Evolutionary conservation across 176 grass and related monocot genomes (phyloP).

Genomic region (Carex littledalei): DNA sequence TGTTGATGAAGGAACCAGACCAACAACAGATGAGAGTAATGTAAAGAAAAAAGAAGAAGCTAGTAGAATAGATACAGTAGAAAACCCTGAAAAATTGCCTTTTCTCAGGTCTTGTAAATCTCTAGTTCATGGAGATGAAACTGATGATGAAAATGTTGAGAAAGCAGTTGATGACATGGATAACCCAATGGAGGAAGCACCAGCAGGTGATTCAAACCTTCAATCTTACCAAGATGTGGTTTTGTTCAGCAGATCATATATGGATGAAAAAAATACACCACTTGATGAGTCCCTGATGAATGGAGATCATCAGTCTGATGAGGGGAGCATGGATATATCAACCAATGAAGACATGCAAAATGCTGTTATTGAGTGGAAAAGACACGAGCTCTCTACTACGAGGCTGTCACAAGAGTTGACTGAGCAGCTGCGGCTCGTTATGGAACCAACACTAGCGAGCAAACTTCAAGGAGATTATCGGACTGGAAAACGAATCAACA

Average conservation of each 20-base stretch:
- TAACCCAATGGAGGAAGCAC: constrained; percentile 30
- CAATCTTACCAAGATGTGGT: constrained; percentile 41
- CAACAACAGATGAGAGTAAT: constrained; percentile 42
- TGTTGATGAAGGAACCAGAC: constrained; percentile 37
- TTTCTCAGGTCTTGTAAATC: constrained; percentile 52
- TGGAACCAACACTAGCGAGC: constrained; percentile 96
- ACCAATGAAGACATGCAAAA: constrained; percentile 29
- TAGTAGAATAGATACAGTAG: constrained; percentile 25
- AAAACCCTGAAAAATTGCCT: constrained; percentile 45
- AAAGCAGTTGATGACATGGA: constrained; percentile 33
- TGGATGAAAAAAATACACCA: constrained; percentile 41
- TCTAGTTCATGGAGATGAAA: constrained; percentile 35
- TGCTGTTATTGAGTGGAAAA: constrained; percentile 72
- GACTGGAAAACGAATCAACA: constrained; percentile 99
- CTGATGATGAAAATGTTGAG: constrained; percentile 25
- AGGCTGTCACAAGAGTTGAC: constrained; percentile 86
- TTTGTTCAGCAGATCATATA: constrained; percentile 41
- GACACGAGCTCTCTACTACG: constrained; percentile 50
- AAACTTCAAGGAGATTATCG: constrained; percentile 98
- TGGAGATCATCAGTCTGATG: constrained; percentile 27
- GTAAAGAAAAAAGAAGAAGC: constrained; percentile 35
- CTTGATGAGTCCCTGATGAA: constrained; percentile 19
- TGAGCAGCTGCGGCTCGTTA: constrained; percentile 89
- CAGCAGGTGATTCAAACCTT: constrained; percentile 24
- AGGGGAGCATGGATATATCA: constrained; percentile 37